Conservation (phyloP, 2,329 filamentous ascomycete genomes). For the Cucurbitaria berberidis region DNA sequence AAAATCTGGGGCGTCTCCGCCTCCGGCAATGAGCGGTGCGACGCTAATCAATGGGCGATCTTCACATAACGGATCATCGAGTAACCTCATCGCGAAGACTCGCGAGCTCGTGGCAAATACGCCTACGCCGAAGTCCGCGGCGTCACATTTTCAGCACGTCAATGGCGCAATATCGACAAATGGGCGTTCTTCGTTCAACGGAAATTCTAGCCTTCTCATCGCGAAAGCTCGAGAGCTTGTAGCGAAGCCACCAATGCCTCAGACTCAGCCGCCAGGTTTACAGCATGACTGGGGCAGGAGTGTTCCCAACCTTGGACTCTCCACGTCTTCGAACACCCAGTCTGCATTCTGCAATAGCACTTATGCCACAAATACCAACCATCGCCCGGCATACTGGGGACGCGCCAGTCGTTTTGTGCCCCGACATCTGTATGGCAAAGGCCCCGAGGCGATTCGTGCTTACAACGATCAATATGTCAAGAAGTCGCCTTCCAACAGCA, state of each 20-base stretch:
- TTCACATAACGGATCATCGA: slow-evolving; percentile 10
- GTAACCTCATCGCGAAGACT: slow-evolving; percentile 19
- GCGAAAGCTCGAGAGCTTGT: slow-evolving; percentile 23
- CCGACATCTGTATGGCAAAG: slow-evolving; percentile 44
- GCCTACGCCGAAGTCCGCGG: slow-evolving; percentile 1
- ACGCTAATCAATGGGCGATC: slow-evolving; percentile 15
- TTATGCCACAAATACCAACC: slow-evolving; percentile 12
- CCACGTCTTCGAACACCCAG: slow-evolving; percentile 15
- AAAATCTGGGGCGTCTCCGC: slow-evolving; percentile 13
- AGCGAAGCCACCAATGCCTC: slow-evolving; percentile 10
- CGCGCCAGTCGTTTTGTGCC: slow-evolving; percentile 46
- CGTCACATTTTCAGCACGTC: not conserved
- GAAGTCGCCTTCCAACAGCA: slow-evolving; percentile 18
- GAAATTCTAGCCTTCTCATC: slow-evolving; percentile 22
- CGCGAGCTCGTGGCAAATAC: slow-evolving; percentile 10
- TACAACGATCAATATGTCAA: slow-evolving; percentile 30
- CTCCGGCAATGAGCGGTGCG: slow-evolving; percentile 11
- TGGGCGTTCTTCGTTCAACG: slow-evolving; percentile 11
- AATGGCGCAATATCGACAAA: slow-evolving; percentile 12
- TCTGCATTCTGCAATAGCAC: slow-evolving; percentile 22
- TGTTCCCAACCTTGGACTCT: slow-evolving; percentile 28
- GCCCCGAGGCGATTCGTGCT: slow-evolving; percentile 37
- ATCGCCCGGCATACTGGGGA: slow-evolving; percentile 39
- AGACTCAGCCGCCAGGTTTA: slow-evolving; percentile 10
- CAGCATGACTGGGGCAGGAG: slow-evolving; percentile 37